Percentiles rank a stretch among this genome's conserved stretches.
phyloP scores from a whole-genome alignment of 2,329 filamentous ascomycete genomes.

The Lizonia empirigonia region DNA sequence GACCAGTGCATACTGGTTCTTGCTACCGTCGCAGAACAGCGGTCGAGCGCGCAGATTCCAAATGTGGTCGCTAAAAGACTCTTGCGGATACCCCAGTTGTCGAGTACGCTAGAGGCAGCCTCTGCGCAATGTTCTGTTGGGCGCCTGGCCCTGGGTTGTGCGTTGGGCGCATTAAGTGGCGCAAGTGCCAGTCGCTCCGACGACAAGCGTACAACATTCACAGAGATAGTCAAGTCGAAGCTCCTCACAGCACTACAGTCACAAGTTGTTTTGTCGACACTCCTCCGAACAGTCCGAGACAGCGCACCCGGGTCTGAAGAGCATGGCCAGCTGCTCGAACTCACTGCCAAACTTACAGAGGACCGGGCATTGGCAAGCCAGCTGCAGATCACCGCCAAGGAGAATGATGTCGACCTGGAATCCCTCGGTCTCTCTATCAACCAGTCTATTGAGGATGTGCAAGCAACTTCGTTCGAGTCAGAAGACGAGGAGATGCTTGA shows the following conservation, averaged over 20 bases:
- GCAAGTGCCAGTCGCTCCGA: constrained; percentile 26
- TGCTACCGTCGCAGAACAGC: constrained; percentile 80
- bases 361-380: constrained; percentile 54
- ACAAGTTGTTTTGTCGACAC: constrained; percentile 67
- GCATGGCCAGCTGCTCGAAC: constrained; percentile 40
- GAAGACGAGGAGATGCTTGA: constrained; percentile 57
- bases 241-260: constrained; percentile 68
- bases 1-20: constrained; percentile 78
- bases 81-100: constrained; percentile 66
- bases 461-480: constrained; percentile 41
- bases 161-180: constrained; percentile 52
- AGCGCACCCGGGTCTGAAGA: constrained; percentile 33
- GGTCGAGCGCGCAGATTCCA: constrained; percentile 71
- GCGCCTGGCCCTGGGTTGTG: constrained; percentile 74
- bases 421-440: constrained; percentile 54
- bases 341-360: constrained; percentile 41
- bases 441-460: constrained; percentile 21
- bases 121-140: constrained; percentile 70
- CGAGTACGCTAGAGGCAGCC: constrained; percentile 65
- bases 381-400: constrained; percentile 70
- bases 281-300: constrained; percentile 60
- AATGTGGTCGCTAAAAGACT: constrained; percentile 72
- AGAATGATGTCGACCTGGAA: constrained; percentile 73
- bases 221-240: constrained; percentile 64
- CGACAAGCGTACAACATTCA: constrained; percentile 55